A percentile compares a stretch with the other conserved stretches of the same genome.
phyloP scores from a whole-genome alignment of 108 stramenopile species.

The Pseudonitzschia pungens region DNA sequence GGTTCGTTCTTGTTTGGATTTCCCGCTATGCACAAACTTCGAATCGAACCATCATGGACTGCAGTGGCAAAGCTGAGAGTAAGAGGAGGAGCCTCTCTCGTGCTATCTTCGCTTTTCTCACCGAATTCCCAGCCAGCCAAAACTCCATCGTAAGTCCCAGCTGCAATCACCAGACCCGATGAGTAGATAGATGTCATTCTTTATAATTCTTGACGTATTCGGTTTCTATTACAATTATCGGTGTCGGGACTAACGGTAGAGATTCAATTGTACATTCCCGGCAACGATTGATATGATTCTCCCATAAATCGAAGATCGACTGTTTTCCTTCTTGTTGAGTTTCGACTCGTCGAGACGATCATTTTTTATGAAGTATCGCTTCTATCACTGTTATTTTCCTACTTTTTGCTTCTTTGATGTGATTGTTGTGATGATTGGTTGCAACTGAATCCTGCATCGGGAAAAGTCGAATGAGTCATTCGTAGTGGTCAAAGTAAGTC shows the following conservation, averaged over 20 bases:
- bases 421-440: slow-evolving; percentile 5
- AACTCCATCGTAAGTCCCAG: slow-evolving; percentile 89
- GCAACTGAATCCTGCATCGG: background rate
- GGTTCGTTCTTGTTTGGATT: slow-evolving; percentile 38
- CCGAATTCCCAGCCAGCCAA: slow-evolving; percentile 84
- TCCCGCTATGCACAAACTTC: slow-evolving; percentile 60
- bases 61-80: slow-evolving; percentile 76
- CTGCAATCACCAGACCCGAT: slow-evolving; percentile 44
- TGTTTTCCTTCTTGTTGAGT: too few relatives aligned
- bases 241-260: too few relatives aligned
- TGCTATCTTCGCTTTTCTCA: slow-evolving; percentile 15
- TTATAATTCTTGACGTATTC: background rate
- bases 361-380: too few relatives aligned
- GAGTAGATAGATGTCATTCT: slow-evolving; percentile 23
- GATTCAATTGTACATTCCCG: too few relatives aligned
- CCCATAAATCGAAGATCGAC: too few relatives aligned
- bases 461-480: background rate
- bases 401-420: background rate
- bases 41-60: slow-evolving; percentile 75
- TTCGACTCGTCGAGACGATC: too few relatives aligned
- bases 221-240: too few relatives aligned
- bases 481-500: background rate
- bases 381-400: too few relatives aligned
- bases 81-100: slow-evolving; percentile 23
- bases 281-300: too few relatives aligned